Conservation (phyloP, 331 rosid species). For the Arachis monticola region DNA sequence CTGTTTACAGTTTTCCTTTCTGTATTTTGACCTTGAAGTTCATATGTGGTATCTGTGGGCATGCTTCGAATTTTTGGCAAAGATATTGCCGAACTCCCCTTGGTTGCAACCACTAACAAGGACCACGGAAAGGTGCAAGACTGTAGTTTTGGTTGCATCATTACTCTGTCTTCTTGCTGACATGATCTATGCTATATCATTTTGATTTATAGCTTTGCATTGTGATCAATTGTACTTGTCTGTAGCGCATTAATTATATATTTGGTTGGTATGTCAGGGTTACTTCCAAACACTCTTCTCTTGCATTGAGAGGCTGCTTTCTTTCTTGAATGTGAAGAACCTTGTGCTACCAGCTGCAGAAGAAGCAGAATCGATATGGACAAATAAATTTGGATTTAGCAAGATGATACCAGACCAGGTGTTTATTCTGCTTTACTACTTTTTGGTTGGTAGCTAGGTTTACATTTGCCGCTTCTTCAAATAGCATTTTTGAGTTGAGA, state of each 20-base stretch:
- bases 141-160: slow-evolving; percentile 11
- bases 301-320: slow-evolving; percentile 83
- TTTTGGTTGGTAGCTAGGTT: background rate
- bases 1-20: slow-evolving; percentile 39
- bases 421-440: slow-evolving; percentile 27
- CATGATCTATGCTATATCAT: slow-evolving; percentile 16
- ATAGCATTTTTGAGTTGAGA: slow-evolving; percentile 19
- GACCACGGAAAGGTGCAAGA: slow-evolving; percentile 83
- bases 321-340: slow-evolving; percentile 75
- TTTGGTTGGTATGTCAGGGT: slow-evolving; percentile 60
- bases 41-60: slow-evolving; percentile 91
- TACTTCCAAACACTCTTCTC: slow-evolving; percentile 87
- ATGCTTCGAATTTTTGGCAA: slow-evolving; percentile 84
- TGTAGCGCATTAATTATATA: slow-evolving; percentile 8
- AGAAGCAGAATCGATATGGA: slow-evolving; percentile 97
- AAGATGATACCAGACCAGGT: slow-evolving; percentile 88
- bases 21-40: slow-evolving; percentile 57
- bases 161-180: slow-evolving; percentile 26
- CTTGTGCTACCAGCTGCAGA: slow-evolving; percentile 95
- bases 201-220: slow-evolving; percentile 4
- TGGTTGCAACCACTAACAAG: slow-evolving; percentile 86
- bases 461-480: slow-evolving; percentile 17
- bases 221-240: slow-evolving; percentile 9
- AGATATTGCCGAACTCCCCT: slow-evolving; percentile 89
- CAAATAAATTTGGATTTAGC: slow-evolving; percentile 77